Evolutionary conservation across 495 filamentous ascomycete genomes (phyloP), one percentile per base, ranked within the genome.

Genomic region (Glonium stellatum): DNA sequence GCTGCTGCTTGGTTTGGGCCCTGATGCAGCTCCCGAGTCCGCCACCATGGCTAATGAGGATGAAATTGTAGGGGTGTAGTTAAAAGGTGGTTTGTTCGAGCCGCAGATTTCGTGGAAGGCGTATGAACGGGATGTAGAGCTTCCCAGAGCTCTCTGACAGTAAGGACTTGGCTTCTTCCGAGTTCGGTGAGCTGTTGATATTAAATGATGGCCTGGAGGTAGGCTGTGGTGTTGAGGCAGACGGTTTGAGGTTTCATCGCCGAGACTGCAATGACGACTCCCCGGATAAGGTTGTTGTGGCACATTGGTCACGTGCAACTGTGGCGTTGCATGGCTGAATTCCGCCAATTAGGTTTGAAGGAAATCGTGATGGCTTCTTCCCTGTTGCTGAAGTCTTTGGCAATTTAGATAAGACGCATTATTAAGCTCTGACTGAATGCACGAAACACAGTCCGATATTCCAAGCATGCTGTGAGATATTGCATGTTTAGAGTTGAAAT

Each of bases 1-100:
- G 73, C 93, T 97, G 81, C 90, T 96, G 79, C 91, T 97, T 51
- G 92, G 93, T 79, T 96, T 97, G 56, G 92, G 87, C 69, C 83
- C 80, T 69, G 84, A 81, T 51, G 85, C 82, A 35, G 66, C 55
- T 44, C 61, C 54, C 22, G 72, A 67, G 62, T 75, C 72, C 46
- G 73, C 67, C 73, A 75, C 74, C 5, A 35, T 59, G 21, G 21
- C 21, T 15, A 31, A 27, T 51, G 48, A 25, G 18, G 23, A 5
- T 15, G 18, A 15, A 15, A 8, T 22, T 51, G 48, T 51, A 18
- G 10, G 23, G 48, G 18, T 15, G 25, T 25, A 15, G n/a, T n/a
- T 23, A 4, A 51, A 51, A 31, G 25, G 21, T 51, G 21, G 21
- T 25, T 22, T 9, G 48, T 31, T 31, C n/a, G 15, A 23, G 48